Percentiles rank a stretch among this genome's conserved stretches.
Evolutionary conservation across 2,329 filamentous ascomycete genomes (phyloP).

Genomic region (Teratosphaeria pseudoeucalypti): DNA sequence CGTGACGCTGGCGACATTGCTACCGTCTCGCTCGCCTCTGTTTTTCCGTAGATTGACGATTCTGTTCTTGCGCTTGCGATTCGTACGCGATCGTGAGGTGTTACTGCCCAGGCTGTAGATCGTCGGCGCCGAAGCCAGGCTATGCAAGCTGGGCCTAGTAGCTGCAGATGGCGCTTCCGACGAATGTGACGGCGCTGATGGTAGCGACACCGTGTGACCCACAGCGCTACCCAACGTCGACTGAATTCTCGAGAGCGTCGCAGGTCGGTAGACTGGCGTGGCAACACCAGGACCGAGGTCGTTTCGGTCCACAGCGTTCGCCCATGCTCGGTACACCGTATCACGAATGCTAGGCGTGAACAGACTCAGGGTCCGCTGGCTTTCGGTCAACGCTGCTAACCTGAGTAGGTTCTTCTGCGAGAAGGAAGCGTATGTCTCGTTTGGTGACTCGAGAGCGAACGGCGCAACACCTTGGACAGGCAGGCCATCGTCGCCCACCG

Average conservation of each 20-base stretch:
- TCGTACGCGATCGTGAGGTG: slow-evolving; percentile 49
- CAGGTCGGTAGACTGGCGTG: slow-evolving; percentile 33
- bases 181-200: slow-evolving; percentile 45
- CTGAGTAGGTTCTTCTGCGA: slow-evolving; percentile 88
- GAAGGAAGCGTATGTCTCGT: slow-evolving; percentile 80
- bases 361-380: slow-evolving; percentile 78
- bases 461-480: slow-evolving; percentile 55
- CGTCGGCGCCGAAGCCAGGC: slow-evolving; percentile 44
- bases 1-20: slow-evolving; percentile 38
- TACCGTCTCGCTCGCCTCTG: slow-evolving; percentile 29
- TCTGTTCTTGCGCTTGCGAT: slow-evolving; percentile 71
- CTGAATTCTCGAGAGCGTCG: slow-evolving; percentile 37
- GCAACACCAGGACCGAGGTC: slow-evolving; percentile 38
- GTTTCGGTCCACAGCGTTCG: slow-evolving; percentile 61
- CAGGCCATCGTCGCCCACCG: slow-evolving; percentile 43
- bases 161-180: slow-evolving; percentile 56
- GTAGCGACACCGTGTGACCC: slow-evolving; percentile 11
- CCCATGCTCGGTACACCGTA: slow-evolving; percentile 87
- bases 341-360: slow-evolving; percentile 87
- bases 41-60: slow-evolving; percentile 69
- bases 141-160: slow-evolving; percentile 58
- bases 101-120: slow-evolving; percentile 48
- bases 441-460: slow-evolving; percentile 65
- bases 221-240: slow-evolving; percentile 23
- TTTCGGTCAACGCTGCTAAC: slow-evolving; percentile 72